Conservation (phyloP, 208 protist species). For the Herpetomonas samuelpessoai region DNA sequence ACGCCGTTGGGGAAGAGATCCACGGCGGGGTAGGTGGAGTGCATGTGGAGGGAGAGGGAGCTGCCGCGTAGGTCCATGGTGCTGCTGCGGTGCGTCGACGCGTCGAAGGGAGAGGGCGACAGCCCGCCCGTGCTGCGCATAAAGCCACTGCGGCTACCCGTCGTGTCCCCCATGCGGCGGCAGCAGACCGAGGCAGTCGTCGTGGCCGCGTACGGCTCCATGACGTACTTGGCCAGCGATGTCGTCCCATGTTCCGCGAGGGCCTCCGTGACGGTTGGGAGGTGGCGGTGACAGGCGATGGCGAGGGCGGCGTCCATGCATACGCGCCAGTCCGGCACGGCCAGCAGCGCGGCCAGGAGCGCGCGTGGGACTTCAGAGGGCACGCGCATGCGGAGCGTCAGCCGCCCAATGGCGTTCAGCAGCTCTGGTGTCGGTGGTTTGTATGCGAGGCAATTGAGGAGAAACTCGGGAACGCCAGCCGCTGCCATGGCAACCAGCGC, state of each 20-base stretch:
- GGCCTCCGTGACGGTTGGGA: conserved; percentile 27
- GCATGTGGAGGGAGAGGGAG: neutral
- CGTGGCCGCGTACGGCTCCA: conserved; percentile 13
- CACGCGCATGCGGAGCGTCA: conserved; percentile 48
- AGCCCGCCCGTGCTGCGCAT: conserved; percentile 42
- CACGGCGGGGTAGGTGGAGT: conserved; percentile 20
- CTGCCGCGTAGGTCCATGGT: neutral
- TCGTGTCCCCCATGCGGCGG: neutral
- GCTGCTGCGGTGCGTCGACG: conserved; percentile 25
- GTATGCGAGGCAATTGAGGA: conserved; percentile 21
- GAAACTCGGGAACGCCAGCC: conserved; percentile 19
- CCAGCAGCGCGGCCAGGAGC: conserved; percentile 27
- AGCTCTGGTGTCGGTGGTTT: conserved; percentile 17
- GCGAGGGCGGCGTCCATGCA: conserved; percentile 47
- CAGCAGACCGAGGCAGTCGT: conserved; percentile 16
- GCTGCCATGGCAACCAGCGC: conserved; percentile 34
- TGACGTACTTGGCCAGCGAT: conserved; percentile 53
- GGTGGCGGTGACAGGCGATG: conserved; percentile 37
- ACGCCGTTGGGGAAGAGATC: conserved; percentile 21
- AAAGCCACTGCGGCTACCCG: conserved; percentile 17
- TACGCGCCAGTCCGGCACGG: conserved; percentile 24
- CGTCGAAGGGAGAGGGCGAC: conserved; percentile 35
- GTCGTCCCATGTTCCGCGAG: conserved; percentile 17
- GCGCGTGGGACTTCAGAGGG: conserved; percentile 29
- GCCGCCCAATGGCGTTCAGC: conserved; percentile 61